Percentiles rank a stretch among this genome's conserved stretches.
These are phyloP conservation scores for Aspergillus quadrilineatus DNA, from an alignment of 2,329 filamentous ascomycete species.

Conservation along the genomic window DNA sequence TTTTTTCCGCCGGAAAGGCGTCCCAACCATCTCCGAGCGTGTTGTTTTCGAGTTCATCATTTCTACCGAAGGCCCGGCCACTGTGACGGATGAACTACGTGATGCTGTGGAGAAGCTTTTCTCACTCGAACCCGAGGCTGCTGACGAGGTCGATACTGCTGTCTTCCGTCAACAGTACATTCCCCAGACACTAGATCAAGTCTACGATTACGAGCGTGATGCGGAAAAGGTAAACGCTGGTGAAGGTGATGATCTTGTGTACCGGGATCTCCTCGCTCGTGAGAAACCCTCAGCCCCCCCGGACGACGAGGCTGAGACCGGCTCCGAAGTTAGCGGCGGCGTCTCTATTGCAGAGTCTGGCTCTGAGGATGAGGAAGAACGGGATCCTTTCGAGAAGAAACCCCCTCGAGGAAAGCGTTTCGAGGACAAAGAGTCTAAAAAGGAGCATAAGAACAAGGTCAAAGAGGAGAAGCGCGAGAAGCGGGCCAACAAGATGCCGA, in stretches of 20 bases:
- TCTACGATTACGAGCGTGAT: slow-evolving; percentile 94
- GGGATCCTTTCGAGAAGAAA: slow-evolving; percentile 60
- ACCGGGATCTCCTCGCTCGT: slow-evolving; percentile 78
- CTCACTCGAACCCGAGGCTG: slow-evolving; percentile 53
- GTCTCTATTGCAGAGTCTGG: slow-evolving; percentile 33
- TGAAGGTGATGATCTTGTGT: slow-evolving; percentile 74
- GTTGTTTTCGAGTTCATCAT: slow-evolving; percentile 84
- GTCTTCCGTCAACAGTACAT: slow-evolving; percentile 97
- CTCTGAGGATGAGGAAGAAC: slow-evolving; percentile 48
- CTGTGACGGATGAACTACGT: slow-evolving; percentile 56
- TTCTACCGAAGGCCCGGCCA: slow-evolving; percentile 51
- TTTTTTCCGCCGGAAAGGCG: slow-evolving; percentile 84
- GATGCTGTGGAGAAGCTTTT: slow-evolving; percentile 67
- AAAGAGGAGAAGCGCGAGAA: slow-evolving; percentile 96
- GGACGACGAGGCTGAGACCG: slow-evolving; percentile 38
- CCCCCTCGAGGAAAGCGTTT: slow-evolving; percentile 77
- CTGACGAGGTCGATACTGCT: slow-evolving; percentile 72
- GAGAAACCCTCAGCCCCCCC: slow-evolving; percentile 41
- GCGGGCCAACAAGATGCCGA: slow-evolving; percentile 92
- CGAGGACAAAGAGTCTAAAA: slow-evolving; percentile 88
- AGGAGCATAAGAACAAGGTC: slow-evolving; percentile 81
- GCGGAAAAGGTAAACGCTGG: slow-evolving; percentile 73
- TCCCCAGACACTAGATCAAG: slow-evolving; percentile 89
- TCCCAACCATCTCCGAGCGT: slow-evolving; percentile 76
- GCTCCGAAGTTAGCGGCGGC: slow-evolving; percentile 36